Conservation (phyloP, 2,329 filamentous ascomycete species). For the Mycosphaerella sp. region DNA sequence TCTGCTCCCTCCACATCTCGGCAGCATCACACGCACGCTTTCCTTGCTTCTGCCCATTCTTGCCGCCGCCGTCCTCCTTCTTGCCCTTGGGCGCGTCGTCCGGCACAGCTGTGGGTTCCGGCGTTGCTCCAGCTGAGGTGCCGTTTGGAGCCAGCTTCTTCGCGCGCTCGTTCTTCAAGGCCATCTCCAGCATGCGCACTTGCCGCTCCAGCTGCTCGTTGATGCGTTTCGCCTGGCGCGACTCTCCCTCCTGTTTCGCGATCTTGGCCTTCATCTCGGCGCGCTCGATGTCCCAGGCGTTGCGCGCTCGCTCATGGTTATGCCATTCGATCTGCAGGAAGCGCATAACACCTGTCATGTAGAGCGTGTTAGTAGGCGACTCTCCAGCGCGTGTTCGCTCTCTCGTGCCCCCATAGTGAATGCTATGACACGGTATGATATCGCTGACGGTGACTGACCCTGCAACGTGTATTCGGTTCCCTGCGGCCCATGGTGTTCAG, state of each 20-base stretch:
- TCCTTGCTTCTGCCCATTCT: slow-evolving; percentile 19
- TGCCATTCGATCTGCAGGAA: slow-evolving; percentile 99
- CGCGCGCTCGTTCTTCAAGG: slow-evolving; percentile 73
- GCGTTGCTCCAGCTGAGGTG: slow-evolving; percentile 18
- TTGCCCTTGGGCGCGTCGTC: slow-evolving; percentile 25
- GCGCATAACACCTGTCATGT: slow-evolving; percentile 78
- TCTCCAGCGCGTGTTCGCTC: not conserved
- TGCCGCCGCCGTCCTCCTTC: slow-evolving; percentile 20
- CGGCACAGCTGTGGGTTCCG: slow-evolving; percentile 17
- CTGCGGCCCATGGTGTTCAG: slow-evolving; percentile 47
- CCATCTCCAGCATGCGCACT: slow-evolving; percentile 80
- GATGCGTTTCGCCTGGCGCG: slow-evolving; percentile 76
- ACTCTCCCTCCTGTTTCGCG: slow-evolving; percentile 85
- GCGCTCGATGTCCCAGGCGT: slow-evolving; percentile 97
- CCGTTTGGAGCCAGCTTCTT: slow-evolving; percentile 45
- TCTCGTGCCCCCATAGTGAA: not conserved
- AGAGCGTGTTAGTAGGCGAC: slow-evolving; percentile 23
- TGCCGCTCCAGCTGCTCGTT: slow-evolving; percentile 89
- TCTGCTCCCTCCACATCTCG: not conserved
- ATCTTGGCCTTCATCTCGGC: slow-evolving; percentile 99
- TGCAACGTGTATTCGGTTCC: slow-evolving; percentile 68
- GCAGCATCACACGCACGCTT: slow-evolving; percentile 19
- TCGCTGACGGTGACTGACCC: slow-evolving; percentile 44
- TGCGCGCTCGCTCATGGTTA: slow-evolving; percentile 92
- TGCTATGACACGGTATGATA: not conserved